Evolutionary conservation across 495 filamentous ascomycete genomes (phyloP).

Genomic region (Penicillium odoratum): DNA sequence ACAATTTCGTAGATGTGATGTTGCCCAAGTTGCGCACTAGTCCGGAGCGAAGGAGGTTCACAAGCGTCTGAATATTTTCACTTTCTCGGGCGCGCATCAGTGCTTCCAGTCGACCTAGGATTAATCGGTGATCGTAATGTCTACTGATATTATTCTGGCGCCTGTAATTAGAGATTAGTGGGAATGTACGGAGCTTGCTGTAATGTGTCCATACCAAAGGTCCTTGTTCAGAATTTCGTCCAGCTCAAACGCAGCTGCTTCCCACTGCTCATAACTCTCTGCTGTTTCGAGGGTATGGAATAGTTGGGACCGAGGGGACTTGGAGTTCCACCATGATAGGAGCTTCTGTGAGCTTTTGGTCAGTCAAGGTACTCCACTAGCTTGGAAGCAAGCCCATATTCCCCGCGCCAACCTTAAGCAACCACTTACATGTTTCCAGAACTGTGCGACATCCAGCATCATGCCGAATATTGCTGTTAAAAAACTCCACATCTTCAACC

Average conservation of each 20-base stretch:
- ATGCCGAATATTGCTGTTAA: conserved; percentile 53
- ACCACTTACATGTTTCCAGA: conserved; percentile 61
- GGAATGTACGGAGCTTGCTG: not conserved
- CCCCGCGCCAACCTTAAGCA: not conserved
- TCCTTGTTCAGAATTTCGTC: conserved; percentile 77
- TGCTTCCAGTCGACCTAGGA: conserved; percentile 70
- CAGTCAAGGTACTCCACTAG: not conserved
- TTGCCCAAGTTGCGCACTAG: conserved; percentile 90
- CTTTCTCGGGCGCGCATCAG: conserved; percentile 73
- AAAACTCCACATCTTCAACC: conserved; percentile 29
- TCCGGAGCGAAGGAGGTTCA: conserved; percentile 79
- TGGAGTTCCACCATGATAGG: conserved; percentile 42
- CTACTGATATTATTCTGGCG: conserved; percentile 77
- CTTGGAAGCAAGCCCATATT: not conserved
- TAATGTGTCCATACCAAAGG: conserved; percentile 61
- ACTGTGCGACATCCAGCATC: conserved; percentile 61
- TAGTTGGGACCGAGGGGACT: conserved; percentile 35
- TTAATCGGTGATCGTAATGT: conserved; percentile 87
- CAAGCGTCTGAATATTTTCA: conserved; percentile 71
- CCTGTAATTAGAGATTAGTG: conserved; percentile 39
- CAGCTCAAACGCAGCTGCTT: conserved; percentile 73
- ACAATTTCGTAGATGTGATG: conserved; percentile 81
- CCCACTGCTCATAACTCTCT: conserved; percentile 77
- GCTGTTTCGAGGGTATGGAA: conserved; percentile 57
- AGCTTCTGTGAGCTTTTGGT: conserved; percentile 27